Conservation (phyloP, 1,284 basidiomycete species). For the Moesziomyces globuligerus region DNA sequence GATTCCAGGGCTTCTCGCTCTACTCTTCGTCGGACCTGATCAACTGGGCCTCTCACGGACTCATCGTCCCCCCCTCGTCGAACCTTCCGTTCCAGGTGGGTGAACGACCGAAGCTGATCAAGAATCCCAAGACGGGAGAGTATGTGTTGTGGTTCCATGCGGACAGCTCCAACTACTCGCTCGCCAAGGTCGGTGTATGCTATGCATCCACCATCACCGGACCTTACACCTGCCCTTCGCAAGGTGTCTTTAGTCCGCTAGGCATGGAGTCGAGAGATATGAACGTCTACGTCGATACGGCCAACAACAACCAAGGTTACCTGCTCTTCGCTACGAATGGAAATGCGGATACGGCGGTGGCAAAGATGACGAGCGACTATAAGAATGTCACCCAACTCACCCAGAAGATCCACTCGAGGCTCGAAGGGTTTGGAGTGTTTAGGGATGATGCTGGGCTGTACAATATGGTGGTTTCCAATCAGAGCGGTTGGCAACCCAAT, state of each 20-base stretch:
- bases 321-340: slow-evolving; percentile 26
- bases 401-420: slow-evolving; percentile 5
- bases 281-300: slow-evolving; percentile 26
- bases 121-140: slow-evolving; percentile 16
- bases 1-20: slow-evolving; percentile 27
- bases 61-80: slow-evolving; percentile 19
- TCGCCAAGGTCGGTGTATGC: slow-evolving; percentile 29
- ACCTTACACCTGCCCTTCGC: slow-evolving; percentile 9
- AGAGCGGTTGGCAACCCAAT: slow-evolving; percentile 31
- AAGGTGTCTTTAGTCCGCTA: slow-evolving; percentile 25
- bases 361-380: slow-evolving; percentile 17
- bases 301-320: slow-evolving; percentile 15
- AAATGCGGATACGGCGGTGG: slow-evolving; percentile 15
- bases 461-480: slow-evolving; percentile 25
- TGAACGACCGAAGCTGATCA: slow-evolving; percentile 28
- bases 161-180: slow-evolving; percentile 20
- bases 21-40: slow-evolving; percentile 30
- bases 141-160: slow-evolving; percentile 38
- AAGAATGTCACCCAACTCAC: slow-evolving; percentile 13
- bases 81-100: slow-evolving; percentile 27
- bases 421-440: slow-evolving; percentile 33
- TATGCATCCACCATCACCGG: slow-evolving; percentile 7
- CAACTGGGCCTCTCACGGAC: slow-evolving; percentile 26
- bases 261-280: slow-evolving; percentile 32
- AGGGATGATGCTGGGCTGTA: slow-evolving; percentile 14